Base-by-base conservation (phyloP, 2,329 filamentous ascomycete genomes). In the Rhynchosporium secalis region DNA sequence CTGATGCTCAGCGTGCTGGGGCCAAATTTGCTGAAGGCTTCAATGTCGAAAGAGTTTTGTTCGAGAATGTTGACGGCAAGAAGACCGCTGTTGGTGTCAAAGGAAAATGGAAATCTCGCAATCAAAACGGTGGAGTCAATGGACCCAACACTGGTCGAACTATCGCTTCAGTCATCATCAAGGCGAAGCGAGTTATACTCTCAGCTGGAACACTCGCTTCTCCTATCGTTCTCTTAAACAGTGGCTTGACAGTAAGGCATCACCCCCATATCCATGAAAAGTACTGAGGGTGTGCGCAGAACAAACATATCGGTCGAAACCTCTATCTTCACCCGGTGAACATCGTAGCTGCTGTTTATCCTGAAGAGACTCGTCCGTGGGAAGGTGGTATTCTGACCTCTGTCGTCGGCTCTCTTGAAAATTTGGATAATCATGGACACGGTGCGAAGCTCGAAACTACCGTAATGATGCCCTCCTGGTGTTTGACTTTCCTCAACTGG, bases 11-110 rank as follows among this genome's bases (percentile, higher is more conserved):
- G 1, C 80, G 81, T 57, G 85, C 88, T 0, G 92, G 92, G 0
- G 90, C 91, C 1, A 79, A 82, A 66, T 96, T 96, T 72, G 83
- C 94, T 62, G 91, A 96, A 78, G 91, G 92, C 0, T 90, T 94
- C 70, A 76, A 85, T n/a, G 90, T 86, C 0, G 83, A 90, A 6
- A 82, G 83, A 62, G 79, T 96, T 20, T 66, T 89, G 0, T 96
- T 96, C 72, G 83, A 85, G 13, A 78, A 80, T 12, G 70, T 72
- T 7, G 68, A 69, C 1, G 72, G 70, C 10, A 77, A 80, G 58
- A 79, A 80, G 65, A 81, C 80, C 1, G 90, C 90, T 0, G 82
- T 80, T 0, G 92, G 92, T 0, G 81, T 96, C 1, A 77, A 84
- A 60, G 92, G 91, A 2, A 80, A 79, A 8, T 96, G 91, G 92